These are phyloP conservation scores for Lactifluus piperatus DNA, from an alignment of 768 basidiomycete genomes.

Conservation along the genomic window DNA sequence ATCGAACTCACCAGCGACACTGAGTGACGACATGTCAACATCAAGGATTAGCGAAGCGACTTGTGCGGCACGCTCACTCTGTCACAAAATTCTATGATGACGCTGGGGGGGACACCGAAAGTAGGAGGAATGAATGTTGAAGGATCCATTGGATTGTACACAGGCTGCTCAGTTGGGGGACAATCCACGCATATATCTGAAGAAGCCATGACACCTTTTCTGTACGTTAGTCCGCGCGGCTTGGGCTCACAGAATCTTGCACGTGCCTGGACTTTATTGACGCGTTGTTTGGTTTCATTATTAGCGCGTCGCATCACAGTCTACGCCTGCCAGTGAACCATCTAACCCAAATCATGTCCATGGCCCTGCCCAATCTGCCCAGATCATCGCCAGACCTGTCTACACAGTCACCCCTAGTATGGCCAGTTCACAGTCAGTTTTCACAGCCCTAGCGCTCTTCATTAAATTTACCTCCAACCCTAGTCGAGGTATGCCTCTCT, in stretches of 20 bases:
- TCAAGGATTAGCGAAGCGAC: not conserved
- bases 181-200: constrained; percentile 21
- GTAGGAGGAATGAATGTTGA: constrained; percentile 50
- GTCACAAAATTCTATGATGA: constrained; percentile 92
- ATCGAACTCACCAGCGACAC: constrained; percentile 64
- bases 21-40: constrained; percentile 23
- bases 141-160: constrained; percentile 32
- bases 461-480: not conserved
- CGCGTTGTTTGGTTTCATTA: constrained; percentile 40
- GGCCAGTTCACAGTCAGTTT: constrained; percentile 59
- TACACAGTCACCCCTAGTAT: constrained; percentile 27
- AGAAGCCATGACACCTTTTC: not conserved
- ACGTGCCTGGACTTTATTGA: constrained; percentile 28
- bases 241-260: not conserved
- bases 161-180: not conserved
- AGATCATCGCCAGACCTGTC: constrained; percentile 14
- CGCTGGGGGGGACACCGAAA: constrained; percentile 38
- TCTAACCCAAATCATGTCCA: not conserved
- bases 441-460: not conserved
- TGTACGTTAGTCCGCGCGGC: not conserved
- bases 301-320: not conserved
- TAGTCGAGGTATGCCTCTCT: constrained; percentile 80
- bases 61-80: constrained; percentile 43
- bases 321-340: not conserved
- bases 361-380: constrained; percentile 7